phyloP scores from a whole-genome alignment of 2,329 filamentous ascomycete genomes.

The Sphaerulina musiva region DNA sequence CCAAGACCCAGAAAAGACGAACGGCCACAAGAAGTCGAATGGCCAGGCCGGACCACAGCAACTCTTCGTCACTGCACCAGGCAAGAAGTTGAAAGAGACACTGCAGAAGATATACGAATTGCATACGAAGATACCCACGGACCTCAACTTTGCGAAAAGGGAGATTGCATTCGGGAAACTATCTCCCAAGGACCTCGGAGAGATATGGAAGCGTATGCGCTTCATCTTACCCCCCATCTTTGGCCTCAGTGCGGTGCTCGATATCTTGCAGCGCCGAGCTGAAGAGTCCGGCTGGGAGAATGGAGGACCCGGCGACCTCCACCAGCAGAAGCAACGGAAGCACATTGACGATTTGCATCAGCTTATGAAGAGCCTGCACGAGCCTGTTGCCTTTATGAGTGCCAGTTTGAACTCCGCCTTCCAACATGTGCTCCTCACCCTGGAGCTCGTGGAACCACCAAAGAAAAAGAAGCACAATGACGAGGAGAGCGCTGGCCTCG shows the following conservation, averaged over 20 bases:
- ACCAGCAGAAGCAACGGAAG: conserved; percentile 14
- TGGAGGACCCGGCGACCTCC: conserved; percentile 15
- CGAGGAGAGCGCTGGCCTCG: conserved; percentile 39
- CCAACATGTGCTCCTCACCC: conserved; percentile 53
- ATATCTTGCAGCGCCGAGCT: conserved; percentile 62
- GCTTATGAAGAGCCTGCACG: conserved; percentile 62
- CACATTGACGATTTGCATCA: conserved; percentile 49
- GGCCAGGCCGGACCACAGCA: neutral
- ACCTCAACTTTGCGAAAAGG: conserved; percentile 65
- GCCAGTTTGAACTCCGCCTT: conserved; percentile 60
- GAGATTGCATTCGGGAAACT: conserved; percentile 66
- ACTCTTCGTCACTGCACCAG: conserved; percentile 22
- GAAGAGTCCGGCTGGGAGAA: conserved; percentile 48
- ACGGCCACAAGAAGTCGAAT: neutral
- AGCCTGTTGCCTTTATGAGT: conserved; percentile 59
- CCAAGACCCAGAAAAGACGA: neutral
- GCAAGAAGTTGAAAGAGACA: conserved; percentile 29
- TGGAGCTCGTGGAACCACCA: conserved; percentile 44
- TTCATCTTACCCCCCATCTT: conserved; percentile 59
- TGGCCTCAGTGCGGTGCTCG: conserved; percentile 62
- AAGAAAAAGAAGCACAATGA: conserved; percentile 28
- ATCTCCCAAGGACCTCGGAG: conserved; percentile 55
- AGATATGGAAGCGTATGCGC: conserved; percentile 55
- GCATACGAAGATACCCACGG: conserved; percentile 59
- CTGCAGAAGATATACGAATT: conserved; percentile 42